These are phyloP conservation scores for Helianthus annuus DNA, from an alignment of 129 eudicot species.

Conservation along the genomic window HanXRQr2.0-SUNRISE NC_035446.2:167916331-167916830, in stretches of 20 bases:
- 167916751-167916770: constrained; percentile 12
- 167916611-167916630: neutral
- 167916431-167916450: no score
- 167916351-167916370: no score
- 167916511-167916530: no score
- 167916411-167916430: no score
- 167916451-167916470: no score
- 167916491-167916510: no score
- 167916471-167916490: no score
- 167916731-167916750: constrained; percentile 32
- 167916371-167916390: no score
- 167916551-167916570: no score
- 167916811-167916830: constrained; percentile 18
- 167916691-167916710: neutral
- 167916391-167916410: no score
- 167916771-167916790: constrained; percentile 15
- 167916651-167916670: neutral
- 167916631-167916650: neutral
- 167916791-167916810: constrained; percentile 3
- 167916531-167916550: no score
- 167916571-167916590: neutral
- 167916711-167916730: constrained; percentile 35
- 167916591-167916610: neutral
- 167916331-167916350: no score
- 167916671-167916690: neutral